Evolutionary conservation across 192 early-diverging fungal species (phyloP).

Genomic region (Podila horticola): DNA sequence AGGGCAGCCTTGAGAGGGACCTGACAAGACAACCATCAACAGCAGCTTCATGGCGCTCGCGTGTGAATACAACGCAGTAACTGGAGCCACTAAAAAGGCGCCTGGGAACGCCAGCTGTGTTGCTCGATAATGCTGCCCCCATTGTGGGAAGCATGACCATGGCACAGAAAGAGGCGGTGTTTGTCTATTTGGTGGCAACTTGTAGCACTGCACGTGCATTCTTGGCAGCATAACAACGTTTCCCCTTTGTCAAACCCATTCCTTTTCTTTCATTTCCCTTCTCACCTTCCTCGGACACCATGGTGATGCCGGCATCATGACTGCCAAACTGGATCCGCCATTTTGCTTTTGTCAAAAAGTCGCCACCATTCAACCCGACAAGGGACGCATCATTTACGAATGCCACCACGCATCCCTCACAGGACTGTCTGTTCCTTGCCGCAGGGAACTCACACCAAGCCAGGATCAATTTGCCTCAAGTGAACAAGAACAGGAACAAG

Average conservation of each 20-base stretch:
- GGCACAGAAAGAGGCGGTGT: no score
- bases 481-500: background rate
- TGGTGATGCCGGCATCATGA: constrained; percentile 1
- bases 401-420: background rate
- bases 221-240: background rate
- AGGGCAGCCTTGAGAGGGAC: background rate
- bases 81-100: no score
- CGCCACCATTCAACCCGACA: background rate
- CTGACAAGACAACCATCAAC: background rate
- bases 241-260: background rate
- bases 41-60: no score
- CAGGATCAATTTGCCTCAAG: background rate
- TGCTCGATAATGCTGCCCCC: no score
- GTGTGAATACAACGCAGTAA: no score
- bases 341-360: background rate
- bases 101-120: no score
- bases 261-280: background rate
- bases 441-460: background rate
- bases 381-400: background rate
- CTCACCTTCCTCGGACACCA: background rate
- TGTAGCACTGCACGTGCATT: background rate
- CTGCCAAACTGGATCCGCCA: constrained; percentile 1
- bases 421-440: background rate
- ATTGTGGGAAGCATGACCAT: no score
- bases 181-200: background rate